Conservation (phyloP, 2,329 filamentous ascomycete genomes). For the Aurifilum marmelostoma region DNA sequence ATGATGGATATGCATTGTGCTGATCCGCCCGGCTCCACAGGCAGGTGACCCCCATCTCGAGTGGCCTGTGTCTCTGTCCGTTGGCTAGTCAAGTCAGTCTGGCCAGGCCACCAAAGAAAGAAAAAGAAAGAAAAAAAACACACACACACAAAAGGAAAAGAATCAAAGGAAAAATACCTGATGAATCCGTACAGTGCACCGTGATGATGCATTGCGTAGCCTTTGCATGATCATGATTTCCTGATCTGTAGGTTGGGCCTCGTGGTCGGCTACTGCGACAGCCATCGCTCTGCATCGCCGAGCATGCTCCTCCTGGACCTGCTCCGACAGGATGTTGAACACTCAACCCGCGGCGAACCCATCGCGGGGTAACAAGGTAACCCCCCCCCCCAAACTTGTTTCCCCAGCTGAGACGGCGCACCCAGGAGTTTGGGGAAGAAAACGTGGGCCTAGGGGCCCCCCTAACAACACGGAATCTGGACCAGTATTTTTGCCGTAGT, state of each 20-base stretch:
- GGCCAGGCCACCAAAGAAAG: neutral
- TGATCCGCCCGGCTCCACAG: constrained; percentile 6
- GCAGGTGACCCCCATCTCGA: neutral
- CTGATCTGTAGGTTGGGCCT: neutral
- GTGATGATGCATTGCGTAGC: neutral
- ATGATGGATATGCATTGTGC: constrained; percentile 2
- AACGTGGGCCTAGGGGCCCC: constrained; percentile 26
- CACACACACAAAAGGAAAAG: no score
- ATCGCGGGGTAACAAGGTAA: constrained; percentile 15
- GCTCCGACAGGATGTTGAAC: neutral
- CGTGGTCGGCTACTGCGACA: neutral
- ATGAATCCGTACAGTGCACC: neutral
- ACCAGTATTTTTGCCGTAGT: constrained; percentile 24
- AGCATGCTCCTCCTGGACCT: neutral
- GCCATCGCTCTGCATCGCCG: no score
- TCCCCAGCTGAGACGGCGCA: constrained; percentile 17
- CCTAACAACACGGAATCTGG: constrained; percentile 20
- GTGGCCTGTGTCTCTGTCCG: constrained; percentile 2
- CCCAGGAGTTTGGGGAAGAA: constrained; percentile 19
- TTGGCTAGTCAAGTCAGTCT: neutral
- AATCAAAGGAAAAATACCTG: neutral
- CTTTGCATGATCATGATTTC: neutral
- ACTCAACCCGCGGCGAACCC: neutral
- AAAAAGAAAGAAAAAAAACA: no score
- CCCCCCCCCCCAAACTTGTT: constrained; percentile 20